These are phyloP conservation scores for Verticillium albo-atrum DNA, from an alignment of 2,329 filamentous ascomycete species.

Conservation along the genomic window DNA sequence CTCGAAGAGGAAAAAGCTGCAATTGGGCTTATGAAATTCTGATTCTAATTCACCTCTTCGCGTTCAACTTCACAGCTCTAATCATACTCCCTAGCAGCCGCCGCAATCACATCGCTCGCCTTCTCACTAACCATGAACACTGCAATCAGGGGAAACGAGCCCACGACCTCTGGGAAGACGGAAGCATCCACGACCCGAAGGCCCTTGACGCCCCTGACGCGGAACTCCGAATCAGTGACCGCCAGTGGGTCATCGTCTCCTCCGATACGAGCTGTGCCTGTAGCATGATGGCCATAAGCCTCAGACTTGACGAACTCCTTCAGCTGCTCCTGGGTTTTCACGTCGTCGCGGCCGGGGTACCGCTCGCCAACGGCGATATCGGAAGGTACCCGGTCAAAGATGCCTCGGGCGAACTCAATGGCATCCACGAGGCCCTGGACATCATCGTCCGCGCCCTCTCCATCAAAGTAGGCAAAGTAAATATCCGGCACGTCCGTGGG, in stretches of 20 bases:
- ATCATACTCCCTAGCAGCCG: no score
- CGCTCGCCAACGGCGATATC: constrained; percentile 21
- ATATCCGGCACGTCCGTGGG: constrained; percentile 58
- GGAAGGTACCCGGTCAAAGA: constrained; percentile 24
- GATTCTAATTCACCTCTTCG: no score
- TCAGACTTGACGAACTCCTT: constrained; percentile 42
- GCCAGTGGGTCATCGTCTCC: constrained; percentile 42
- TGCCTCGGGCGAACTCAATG: constrained; percentile 24
- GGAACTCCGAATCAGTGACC: constrained; percentile 50
- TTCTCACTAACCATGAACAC: constrained; percentile 24
- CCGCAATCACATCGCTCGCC: constrained; percentile 8
- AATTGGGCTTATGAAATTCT: no score
- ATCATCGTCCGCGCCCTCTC: constrained; percentile 25
- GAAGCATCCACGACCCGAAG: constrained; percentile 56
- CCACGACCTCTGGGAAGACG: constrained; percentile 37
- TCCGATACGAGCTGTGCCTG: constrained; percentile 50
- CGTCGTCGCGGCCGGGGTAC: constrained; percentile 30
- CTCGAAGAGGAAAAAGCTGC: no score
- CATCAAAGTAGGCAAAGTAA: constrained; percentile 47
- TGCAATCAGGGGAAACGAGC: constrained; percentile 21
- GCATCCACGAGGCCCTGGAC: constrained; percentile 43
- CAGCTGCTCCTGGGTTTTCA: constrained; percentile 35
- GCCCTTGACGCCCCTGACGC: constrained; percentile 46
- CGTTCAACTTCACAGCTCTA: no score
- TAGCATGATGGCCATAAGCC: constrained; percentile 54